These are phyloP conservation scores for Eucalyptus marginata DNA, from an alignment of 345 rosid species.

Conservation along the genomic window DNA sequence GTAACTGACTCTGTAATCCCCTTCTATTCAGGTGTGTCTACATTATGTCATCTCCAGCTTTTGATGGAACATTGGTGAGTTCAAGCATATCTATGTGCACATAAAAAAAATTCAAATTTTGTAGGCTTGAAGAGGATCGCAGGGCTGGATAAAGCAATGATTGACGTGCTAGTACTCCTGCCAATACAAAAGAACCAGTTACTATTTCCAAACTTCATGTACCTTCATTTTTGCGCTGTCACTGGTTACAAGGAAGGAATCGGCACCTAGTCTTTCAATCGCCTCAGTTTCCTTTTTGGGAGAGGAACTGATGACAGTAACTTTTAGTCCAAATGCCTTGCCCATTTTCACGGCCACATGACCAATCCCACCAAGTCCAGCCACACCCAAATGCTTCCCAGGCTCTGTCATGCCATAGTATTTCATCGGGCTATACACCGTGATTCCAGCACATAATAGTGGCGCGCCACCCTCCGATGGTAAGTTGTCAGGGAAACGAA, in stretches of 20 bases:
- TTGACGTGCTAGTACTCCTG: background rate
- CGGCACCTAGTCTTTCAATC: conserved; percentile 39
- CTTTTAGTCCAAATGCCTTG: conserved; percentile 83
- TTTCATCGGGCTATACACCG: conserved; percentile 85
- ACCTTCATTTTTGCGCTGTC: conserved; percentile 68
- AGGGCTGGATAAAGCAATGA: background rate
- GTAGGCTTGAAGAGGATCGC: background rate
- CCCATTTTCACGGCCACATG: conserved; percentile 82
- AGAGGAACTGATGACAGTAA: conserved; percentile 73
- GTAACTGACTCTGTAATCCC: background rate
- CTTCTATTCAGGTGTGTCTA: background rate
- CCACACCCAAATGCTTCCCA: conserved; percentile 82
- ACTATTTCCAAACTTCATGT: background rate
- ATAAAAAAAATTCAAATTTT: background rate
- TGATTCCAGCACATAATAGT: conserved; percentile 78
- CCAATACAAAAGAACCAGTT: background rate
- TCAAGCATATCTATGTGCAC: background rate
- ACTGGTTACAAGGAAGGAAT: conserved; percentile 43
- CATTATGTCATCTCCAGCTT: background rate
- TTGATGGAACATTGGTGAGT: background rate
- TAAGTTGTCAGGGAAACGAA: conserved; percentile 52
- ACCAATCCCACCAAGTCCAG: conserved; percentile 91
- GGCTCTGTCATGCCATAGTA: conserved; percentile 77
- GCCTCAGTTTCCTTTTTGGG: conserved; percentile 47
- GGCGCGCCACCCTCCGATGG: conserved; percentile 67